These are phyloP conservation scores for Laguncularia racemosa DNA, from an alignment of 345 rosid genomes.

Conservation along the genomic window DNA sequence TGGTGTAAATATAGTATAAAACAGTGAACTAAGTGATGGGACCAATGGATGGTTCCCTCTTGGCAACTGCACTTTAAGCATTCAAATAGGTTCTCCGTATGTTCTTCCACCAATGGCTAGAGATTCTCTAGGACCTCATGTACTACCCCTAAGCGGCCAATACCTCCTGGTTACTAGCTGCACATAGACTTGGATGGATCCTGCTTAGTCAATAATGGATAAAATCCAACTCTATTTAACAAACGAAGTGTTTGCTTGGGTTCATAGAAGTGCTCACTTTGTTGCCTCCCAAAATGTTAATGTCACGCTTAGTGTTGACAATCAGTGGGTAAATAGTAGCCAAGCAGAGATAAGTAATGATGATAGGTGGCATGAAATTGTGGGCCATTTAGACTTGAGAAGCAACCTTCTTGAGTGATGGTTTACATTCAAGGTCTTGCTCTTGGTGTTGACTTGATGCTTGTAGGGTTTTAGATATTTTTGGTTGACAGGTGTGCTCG, in stretches of 20 bases:
- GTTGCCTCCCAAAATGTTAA: conserved; percentile 74
- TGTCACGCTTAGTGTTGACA: conserved; percentile 76
- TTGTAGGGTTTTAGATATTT: conserved; percentile 77
- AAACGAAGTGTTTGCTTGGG: conserved; percentile 94
- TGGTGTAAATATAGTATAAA: conserved; percentile 66
- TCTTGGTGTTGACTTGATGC: conserved; percentile 70
- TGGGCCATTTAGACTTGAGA: conserved; percentile 89
- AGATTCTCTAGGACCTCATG: conserved; percentile 60
- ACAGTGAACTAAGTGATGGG: conserved; percentile 53
- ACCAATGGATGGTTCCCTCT: conserved; percentile 90
- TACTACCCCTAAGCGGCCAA: conserved; percentile 66
- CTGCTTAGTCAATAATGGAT: conserved; percentile 83
- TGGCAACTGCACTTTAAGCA: conserved; percentile 61
- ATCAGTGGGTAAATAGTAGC: conserved; percentile 91
- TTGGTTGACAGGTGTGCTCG: conserved; percentile 59
- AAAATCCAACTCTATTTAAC: conserved; percentile 67
- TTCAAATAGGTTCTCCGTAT: conserved; percentile 71
- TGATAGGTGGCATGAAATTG: conserved; percentile 79
- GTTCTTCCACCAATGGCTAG: conserved; percentile 81
- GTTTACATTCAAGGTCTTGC: conserved; percentile 83
- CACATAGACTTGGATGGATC: conserved; percentile 96
- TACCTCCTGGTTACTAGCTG: conserved; percentile 65
- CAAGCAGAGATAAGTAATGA: conserved; percentile 59
- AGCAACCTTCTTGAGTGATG: conserved; percentile 68
- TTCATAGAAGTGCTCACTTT: conserved; percentile 48